A percentile compares a stretch with the other conserved stretches of the same genome.
phyloP scores from a whole-genome alignment of 495 filamentous ascomycete genomes.

The Lepidopterella palustris region DNA sequence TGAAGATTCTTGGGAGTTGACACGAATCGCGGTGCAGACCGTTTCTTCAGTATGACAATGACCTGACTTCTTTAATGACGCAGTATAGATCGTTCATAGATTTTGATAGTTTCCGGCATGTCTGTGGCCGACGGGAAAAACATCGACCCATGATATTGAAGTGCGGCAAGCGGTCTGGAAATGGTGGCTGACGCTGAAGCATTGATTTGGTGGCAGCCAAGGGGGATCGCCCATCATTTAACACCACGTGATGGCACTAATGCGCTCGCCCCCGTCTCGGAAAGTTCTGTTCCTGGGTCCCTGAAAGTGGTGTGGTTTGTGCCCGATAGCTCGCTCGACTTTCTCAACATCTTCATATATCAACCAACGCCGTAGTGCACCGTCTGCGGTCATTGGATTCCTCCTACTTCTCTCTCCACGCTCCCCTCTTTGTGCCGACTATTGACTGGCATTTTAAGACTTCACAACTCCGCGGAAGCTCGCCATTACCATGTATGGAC shows the following conservation, averaged over 20 bases:
- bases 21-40: neutral
- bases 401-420: too few species aligned
- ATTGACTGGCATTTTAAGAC: neutral
- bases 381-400: neutral
- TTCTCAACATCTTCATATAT: neutral
- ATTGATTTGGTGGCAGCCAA: neutral
- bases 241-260: neutral
- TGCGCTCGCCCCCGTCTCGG: neutral
- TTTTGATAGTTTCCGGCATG: neutral
- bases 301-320: conserved; percentile 8
- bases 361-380: too few species aligned
- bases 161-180: neutral
- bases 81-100: neutral
- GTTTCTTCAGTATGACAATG: neutral
- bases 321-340: neutral
- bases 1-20: neutral
- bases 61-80: neutral
- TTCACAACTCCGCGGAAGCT: neutral
- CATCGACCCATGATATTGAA: neutral
- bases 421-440: neutral
- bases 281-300: neutral
- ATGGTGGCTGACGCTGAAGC: neutral
- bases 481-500: neutral
- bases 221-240: too few species aligned
- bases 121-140: neutral